Evolutionary conservation across 768 basidiomycete genomes (phyloP).

Genomic region (Kwoniella sp.): DNA sequence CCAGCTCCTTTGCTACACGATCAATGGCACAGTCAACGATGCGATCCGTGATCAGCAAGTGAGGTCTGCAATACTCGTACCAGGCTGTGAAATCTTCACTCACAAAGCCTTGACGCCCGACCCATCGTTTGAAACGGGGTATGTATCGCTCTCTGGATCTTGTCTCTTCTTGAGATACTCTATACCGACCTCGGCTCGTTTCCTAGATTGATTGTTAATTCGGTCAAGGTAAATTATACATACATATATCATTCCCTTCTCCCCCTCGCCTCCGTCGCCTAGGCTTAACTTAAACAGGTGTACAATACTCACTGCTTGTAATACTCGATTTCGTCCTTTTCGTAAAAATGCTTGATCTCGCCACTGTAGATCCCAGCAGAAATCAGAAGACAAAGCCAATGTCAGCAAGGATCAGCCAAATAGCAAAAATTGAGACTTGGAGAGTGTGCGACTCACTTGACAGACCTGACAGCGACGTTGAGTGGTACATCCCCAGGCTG

Average conservation of each 20-base stretch:
- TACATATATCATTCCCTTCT: no score
- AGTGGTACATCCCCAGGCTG: slow-evolving; percentile 27
- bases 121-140: slow-evolving; percentile 21
- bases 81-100: neutral
- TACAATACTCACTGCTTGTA: neutral
- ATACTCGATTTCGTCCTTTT: slow-evolving; percentile 19
- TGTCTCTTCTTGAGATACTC: slow-evolving; percentile 2
- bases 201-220: no score
- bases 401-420: no score
- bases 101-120: slow-evolving; percentile 15
- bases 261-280: no score
- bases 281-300: neutral
- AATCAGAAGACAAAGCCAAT: no score
- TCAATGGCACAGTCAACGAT: no score
- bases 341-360: slow-evolving; percentile 27
- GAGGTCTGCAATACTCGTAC: no score
- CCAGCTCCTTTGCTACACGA: neutral
- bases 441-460: slow-evolving; percentile 29
- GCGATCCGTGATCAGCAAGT: no score
- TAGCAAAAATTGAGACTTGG: no score
- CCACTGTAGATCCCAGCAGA: slow-evolving; percentile 19
- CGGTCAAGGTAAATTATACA: no score
- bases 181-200: slow-evolving; percentile 6
- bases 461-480: slow-evolving; percentile 28
- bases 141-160: slow-evolving; percentile 17